phyloP scores from a whole-genome alignment of 208 protist species.

The Acanthamoeba lenticulata region DNA sequence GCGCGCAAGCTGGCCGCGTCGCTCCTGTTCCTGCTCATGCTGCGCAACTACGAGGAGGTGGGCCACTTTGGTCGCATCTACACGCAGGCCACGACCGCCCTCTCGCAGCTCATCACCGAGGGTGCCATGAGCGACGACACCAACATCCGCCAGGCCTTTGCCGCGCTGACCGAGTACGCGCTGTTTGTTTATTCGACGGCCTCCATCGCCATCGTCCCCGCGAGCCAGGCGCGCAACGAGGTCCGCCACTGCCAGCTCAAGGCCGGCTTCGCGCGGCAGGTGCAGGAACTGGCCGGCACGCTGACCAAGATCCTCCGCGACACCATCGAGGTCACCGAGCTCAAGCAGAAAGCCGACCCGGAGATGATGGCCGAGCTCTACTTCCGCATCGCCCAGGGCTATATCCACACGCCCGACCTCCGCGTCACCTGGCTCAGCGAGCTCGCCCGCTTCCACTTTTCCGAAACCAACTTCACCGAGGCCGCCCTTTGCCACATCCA shows the following conservation, averaged over 20 bases:
- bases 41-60: slow-evolving; percentile 62
- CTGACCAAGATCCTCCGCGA: slow-evolving; percentile 75
- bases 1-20: not conserved
- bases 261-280: slow-evolving; percentile 49
- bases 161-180: slow-evolving; percentile 57
- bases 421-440: slow-evolving; percentile 80
- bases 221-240: slow-evolving; percentile 21
- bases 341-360: slow-evolving; percentile 75
- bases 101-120: slow-evolving; percentile 64
- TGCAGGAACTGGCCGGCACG: slow-evolving; percentile 47
- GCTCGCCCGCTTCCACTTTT: slow-evolving; percentile 71
- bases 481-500: slow-evolving; percentile 78
- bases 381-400: slow-evolving; percentile 80
- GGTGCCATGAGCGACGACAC: slow-evolving; percentile 53
- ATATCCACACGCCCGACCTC: slow-evolving; percentile 82
- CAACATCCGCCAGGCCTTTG: slow-evolving; percentile 21
- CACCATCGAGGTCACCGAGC: slow-evolving; percentile 70
- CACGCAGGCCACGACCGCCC: slow-evolving; percentile 57
- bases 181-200: slow-evolving; percentile 52
- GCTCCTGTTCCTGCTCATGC: slow-evolving; percentile 63
- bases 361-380: slow-evolving; percentile 83
- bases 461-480: slow-evolving; percentile 79
- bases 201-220: slow-evolving; percentile 1
- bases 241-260: slow-evolving; percentile 34
- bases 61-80: slow-evolving; percentile 62